Base-by-base conservation (phyloP, 768 basidiomycete genomes). In the Xerocomellus amylosporus region DNA sequence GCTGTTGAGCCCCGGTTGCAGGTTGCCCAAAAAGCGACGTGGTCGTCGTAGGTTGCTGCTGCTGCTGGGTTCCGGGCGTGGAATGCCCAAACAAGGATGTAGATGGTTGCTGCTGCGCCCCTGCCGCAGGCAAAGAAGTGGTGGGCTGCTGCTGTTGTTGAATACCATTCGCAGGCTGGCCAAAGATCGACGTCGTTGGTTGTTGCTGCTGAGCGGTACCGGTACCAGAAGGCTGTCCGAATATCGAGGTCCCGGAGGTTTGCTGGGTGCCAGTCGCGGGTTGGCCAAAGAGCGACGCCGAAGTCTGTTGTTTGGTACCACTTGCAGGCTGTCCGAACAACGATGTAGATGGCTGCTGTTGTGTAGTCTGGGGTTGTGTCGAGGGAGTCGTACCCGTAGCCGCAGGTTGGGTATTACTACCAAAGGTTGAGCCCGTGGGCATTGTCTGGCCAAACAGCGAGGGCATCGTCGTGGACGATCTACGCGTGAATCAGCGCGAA, bases 381-480 rank as follows among this genome's bases (percentile, higher is more conserved):
- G 51, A 46, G 9, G 59, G 36, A 5, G 60, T 44, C 26, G 48
- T 52, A 8, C 55, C 52, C 49, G 58, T 42, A 50, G 69, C 47
- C 58, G 63, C 33, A 4, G 66, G 71, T 46, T 67, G 64, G 42
- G 67, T 59, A 49, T 77, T 61, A 33, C 55, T 54, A 17, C 77
- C 77, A 67, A 81, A 81, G 48, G 77, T 59, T 17, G 72, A 65
- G 14, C 62, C 63, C 46, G 64, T 55, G 26, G 74, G 63, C 56
- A 71, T 75, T 34, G 66, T 45, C 55, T 67, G 65, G 9, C 73
- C 64, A 45, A 73, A 71, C 30, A 71, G 46, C 45, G 68, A 62
- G 34, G 72, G 59, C 33, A 75, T 70, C 55, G 75, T 74, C 31
- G 74, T 63, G 22, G 77, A 73, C 65, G 79, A 78, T 22, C 74